phyloP scores from a whole-genome alignment of 1,139 yeast genomes.

The Pneumocystis canis region DNA sequence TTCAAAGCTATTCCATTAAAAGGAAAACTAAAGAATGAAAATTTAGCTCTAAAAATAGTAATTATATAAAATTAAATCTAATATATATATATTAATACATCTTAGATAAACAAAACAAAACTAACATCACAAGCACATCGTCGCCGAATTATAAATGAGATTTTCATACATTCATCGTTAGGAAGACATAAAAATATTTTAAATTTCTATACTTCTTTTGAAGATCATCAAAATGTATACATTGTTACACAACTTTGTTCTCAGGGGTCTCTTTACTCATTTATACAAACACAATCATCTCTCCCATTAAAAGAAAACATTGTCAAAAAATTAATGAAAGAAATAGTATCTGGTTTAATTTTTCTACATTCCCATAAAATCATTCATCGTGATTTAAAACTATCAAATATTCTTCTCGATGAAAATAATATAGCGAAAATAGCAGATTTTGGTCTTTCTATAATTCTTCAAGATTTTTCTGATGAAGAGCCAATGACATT shows the following conservation, averaged over 20 bases:
- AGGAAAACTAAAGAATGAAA: conserved; percentile 5
- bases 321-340: conserved; percentile 45
- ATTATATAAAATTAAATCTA: background rate
- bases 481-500: conserved; percentile 1
- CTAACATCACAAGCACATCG: conserved; percentile 7
- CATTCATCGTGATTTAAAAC: conserved; percentile 76
- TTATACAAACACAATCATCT: conserved; percentile 4
- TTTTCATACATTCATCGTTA: conserved; percentile 5
- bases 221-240: conserved; percentile 85
- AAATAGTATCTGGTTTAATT: conserved; percentile 51
- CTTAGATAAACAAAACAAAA: conserved; percentile 6
- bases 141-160: conserved; percentile 9
- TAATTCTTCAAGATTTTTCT: background rate
- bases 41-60: conserved; percentile 10
- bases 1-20: conserved; percentile 8
- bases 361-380: conserved; percentile 54
- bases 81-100: background rate
- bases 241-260: conserved; percentile 88
- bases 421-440: conserved; percentile 3
- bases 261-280: conserved; percentile 41
- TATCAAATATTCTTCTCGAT: conserved; percentile 37
- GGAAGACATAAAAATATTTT: conserved; percentile 64
- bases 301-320: conserved; percentile 8
- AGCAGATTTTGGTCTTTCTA: conserved; percentile 12
- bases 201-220: conserved; percentile 84